phyloP scores from a whole-genome alignment of 2,329 filamentous ascomycete species.

The Herpotrichia juniperi region DNA sequence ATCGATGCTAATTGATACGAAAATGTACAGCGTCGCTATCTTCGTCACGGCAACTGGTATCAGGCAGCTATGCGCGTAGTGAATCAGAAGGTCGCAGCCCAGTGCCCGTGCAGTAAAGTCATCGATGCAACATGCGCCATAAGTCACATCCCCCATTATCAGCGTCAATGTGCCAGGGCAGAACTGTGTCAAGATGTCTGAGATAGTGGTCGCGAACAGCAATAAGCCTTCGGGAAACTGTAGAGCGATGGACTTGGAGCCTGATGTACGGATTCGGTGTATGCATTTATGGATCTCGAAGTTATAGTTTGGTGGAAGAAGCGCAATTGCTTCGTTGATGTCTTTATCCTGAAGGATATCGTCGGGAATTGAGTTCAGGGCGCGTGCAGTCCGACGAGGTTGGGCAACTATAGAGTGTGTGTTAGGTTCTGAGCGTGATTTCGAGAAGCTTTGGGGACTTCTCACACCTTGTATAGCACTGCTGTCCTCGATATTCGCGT shows the following conservation, averaged over 20 bases:
- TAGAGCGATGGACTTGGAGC: conserved; percentile 83
- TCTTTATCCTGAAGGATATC: conserved; percentile 81
- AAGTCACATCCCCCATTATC: conserved; percentile 99
- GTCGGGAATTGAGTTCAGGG: conserved; percentile 88
- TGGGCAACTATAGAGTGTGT: conserved; percentile 64
- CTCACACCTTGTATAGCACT: conserved; percentile 71
- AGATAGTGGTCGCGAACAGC: conserved; percentile 95
- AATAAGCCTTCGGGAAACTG: conserved; percentile 97
- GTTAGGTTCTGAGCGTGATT: conserved; percentile 11
- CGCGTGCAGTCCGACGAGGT: conserved; percentile 73
- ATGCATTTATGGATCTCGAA: conserved; percentile 99
- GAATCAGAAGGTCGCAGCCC: conserved; percentile 91
- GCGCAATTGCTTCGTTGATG: conserved; percentile 83
- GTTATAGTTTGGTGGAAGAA: conserved; percentile 94
- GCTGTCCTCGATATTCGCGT: conserved; percentile 62
- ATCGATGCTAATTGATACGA: conserved; percentile 97
- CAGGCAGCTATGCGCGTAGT: conserved; percentile 96
- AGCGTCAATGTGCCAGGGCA: conserved; percentile 89
- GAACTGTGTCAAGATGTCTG: conserved; percentile 93
- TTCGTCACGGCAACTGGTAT: conserved; percentile 96
- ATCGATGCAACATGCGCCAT: conserved; percentile 97
- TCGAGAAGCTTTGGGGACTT: conserved; percentile 10
- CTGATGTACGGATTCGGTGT: conserved; percentile 82
- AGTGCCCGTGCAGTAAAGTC: conserved; percentile 95
- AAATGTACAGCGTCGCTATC: conserved; percentile 97